These are phyloP conservation scores for Stemphylium lycopersici DNA, from an alignment of 2,329 filamentous ascomycete genomes.

Conservation along the genomic window DNA sequence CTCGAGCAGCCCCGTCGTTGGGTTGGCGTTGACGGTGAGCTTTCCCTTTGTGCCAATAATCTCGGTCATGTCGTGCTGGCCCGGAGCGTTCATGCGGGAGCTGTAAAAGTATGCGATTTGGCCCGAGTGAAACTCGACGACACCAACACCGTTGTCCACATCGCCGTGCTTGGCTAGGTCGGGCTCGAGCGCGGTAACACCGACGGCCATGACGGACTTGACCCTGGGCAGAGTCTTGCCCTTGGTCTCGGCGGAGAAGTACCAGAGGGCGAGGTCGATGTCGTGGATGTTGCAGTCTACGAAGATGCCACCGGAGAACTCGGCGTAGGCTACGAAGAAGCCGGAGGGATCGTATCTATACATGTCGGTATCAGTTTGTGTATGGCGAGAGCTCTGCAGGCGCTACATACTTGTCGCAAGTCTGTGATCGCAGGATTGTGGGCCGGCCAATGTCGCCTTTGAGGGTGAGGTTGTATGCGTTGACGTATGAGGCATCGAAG, in stretches of 20 bases:
- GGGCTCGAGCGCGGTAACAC: conserved; percentile 65
- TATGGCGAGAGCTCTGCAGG: background rate
- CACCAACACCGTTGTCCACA: conserved; percentile 66
- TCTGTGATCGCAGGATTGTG: conserved; percentile 68
- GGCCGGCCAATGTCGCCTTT: conserved; percentile 64
- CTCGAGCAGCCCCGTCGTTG: conserved; percentile 61
- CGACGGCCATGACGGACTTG: conserved; percentile 63
- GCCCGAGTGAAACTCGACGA: conserved; percentile 69
- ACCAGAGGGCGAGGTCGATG: conserved; percentile 70
- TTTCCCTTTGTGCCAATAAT: conserved; percentile 72
- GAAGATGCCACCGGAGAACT: conserved; percentile 71
- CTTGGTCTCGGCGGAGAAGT: conserved; percentile 50
- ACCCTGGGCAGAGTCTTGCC: conserved; percentile 48
- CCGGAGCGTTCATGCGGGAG: conserved; percentile 70
- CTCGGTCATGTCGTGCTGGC: conserved; percentile 71
- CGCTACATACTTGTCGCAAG: conserved; percentile 62
- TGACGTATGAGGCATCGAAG: conserved; percentile 70
- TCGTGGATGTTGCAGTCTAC: conserved; percentile 75
- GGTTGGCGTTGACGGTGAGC: conserved; percentile 65
- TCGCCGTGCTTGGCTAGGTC: conserved; percentile 64
- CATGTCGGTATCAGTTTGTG: background rate
- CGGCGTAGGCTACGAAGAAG: conserved; percentile 72
- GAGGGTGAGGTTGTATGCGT: conserved; percentile 61
- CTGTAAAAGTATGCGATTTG: conserved; percentile 70
- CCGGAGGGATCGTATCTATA: conserved; percentile 62